These are phyloP conservation scores for Phialophora expanda DNA, from an alignment of 2,329 filamentous ascomycete genomes.

Conservation along the genomic window DNA sequence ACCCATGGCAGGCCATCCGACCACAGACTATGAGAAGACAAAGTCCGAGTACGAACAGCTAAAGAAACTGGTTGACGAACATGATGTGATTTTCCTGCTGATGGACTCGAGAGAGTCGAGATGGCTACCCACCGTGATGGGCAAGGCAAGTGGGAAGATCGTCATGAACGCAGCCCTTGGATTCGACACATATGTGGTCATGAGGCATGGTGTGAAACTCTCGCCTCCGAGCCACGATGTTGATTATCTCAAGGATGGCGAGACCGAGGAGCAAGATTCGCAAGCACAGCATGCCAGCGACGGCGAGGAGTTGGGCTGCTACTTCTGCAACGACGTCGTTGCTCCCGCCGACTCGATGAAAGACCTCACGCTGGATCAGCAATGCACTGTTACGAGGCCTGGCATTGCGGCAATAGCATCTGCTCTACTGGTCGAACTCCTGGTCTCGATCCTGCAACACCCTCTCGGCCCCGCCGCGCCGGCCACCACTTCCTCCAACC, in stretches of 20 bases:
- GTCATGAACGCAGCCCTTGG: slow-evolving; percentile 96
- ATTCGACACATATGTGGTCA: slow-evolving; percentile 95
- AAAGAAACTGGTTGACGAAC: slow-evolving; percentile 74
- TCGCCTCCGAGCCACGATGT: slow-evolving; percentile 52
- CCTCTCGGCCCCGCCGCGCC: slow-evolving; percentile 59
- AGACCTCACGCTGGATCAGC: slow-evolving; percentile 93
- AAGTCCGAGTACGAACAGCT: slow-evolving; percentile 77
- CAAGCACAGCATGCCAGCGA: neutral
- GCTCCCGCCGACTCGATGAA: slow-evolving; percentile 90
- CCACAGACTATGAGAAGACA: slow-evolving; percentile 72
- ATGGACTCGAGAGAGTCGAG: slow-evolving; percentile 95
- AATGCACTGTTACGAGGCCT: slow-evolving; percentile 95
- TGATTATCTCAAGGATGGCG: slow-evolving; percentile 39
- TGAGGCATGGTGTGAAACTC: slow-evolving; percentile 82
- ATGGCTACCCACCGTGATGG: slow-evolving; percentile 96
- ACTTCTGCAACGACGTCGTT: slow-evolving; percentile 98
- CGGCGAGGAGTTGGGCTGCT: slow-evolving; percentile 76
- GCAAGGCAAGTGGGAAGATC: slow-evolving; percentile 88
- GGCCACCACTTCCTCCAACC: slow-evolving; percentile 40
- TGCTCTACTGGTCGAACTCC: slow-evolving; percentile 84
- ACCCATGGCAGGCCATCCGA: slow-evolving; percentile 93
- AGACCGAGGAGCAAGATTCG: neutral
- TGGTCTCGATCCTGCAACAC: slow-evolving; percentile 87
- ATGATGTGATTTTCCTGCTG: slow-evolving; percentile 93
- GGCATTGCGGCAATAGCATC: slow-evolving; percentile 93